A percentile compares a stretch with the other conserved stretches of the same genome.
These are phyloP conservation scores for Epichloe brachyelytri DNA, from an alignment of 2,329 filamentous ascomycete species.

Conservation along the genomic window DNA sequence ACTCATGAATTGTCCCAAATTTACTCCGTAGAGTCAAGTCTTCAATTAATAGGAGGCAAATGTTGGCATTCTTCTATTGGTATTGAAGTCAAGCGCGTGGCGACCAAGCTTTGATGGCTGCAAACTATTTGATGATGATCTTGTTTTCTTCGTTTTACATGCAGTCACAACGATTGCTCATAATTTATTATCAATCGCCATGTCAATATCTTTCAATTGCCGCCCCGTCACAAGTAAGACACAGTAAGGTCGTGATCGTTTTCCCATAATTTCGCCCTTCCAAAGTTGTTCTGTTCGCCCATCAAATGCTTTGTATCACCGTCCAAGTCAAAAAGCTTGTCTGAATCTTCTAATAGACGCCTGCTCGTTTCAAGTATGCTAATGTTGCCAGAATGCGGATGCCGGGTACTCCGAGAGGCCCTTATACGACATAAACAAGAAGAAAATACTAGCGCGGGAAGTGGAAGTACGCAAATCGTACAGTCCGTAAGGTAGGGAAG, in stretches of 20 bases:
- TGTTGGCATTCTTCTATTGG: too few species aligned
- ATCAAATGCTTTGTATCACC: background rate
- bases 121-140: too few species aligned
- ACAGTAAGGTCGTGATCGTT: background rate
- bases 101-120: too few species aligned
- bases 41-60: too few species aligned
- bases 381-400: background rate
- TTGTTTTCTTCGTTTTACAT: too few species aligned
- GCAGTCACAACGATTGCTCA: background rate
- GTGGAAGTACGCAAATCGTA: background rate
- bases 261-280: too few species aligned
- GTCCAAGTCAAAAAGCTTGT: background rate
- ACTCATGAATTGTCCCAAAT: too few species aligned
- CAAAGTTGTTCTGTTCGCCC: background rate
- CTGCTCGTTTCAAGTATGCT: background rate
- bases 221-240: background rate
- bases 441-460: background rate
- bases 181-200: background rate
- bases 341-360: background rate
- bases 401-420: background rate
- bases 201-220: background rate
- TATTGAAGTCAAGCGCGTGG: too few species aligned
- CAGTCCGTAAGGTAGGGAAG: background rate
- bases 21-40: too few species aligned
- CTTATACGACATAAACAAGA: background rate